Evolutionary conservation across 192 early-diverging fungal species (phyloP).

Genomic region (Kickxella alabastrina): DNA sequence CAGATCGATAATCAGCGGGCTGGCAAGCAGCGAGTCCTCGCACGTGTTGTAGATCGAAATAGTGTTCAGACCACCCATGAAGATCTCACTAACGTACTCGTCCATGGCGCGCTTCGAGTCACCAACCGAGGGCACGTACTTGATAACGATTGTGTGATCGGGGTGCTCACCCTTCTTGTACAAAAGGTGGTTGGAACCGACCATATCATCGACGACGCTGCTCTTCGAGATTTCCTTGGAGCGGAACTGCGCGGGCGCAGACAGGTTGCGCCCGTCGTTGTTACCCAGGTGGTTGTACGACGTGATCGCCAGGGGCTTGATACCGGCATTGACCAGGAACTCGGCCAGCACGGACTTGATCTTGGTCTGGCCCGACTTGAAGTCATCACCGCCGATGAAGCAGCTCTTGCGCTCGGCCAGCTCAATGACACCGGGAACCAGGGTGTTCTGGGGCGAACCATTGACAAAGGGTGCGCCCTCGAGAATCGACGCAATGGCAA

Average conservation of each 20-base stretch:
- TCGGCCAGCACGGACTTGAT: conserved; percentile 98
- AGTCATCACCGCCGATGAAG: conserved; percentile 98
- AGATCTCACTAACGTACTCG: conserved; percentile 98
- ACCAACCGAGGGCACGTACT: conserved; percentile 95
- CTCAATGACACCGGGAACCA: conserved; percentile 91
- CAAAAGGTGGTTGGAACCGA: conserved; percentile 86
- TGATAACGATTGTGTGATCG: conserved; percentile 93
- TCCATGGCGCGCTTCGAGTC: conserved; percentile 98
- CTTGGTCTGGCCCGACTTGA: conserved; percentile 99
- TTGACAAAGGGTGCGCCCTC: conserved; percentile 97
- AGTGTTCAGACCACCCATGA: conserved; percentile 96
- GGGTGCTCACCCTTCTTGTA: conserved; percentile 79
- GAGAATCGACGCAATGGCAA: conserved; percentile 93
- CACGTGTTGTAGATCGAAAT: conserved; percentile 99
- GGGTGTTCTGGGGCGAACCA: conserved; percentile 99
- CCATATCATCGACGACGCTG: conserved; percentile 99
- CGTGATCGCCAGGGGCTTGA: conserved; percentile 96
- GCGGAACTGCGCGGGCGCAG: conserved; percentile 95
- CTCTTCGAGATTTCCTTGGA: conserved; percentile 99
- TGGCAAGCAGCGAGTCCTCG: conserved; percentile 97
- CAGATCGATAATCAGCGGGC: conserved; percentile 95
- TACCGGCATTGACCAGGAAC: conserved; percentile 97
- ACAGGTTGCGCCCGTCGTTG: conserved; percentile 99
- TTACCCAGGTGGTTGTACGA: conserved; percentile 99
- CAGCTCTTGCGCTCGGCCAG: conserved; percentile 84